phyloP scores from a whole-genome alignment of 148 eudicot genomes.

The Vaccinium myrtillus region DNA sequence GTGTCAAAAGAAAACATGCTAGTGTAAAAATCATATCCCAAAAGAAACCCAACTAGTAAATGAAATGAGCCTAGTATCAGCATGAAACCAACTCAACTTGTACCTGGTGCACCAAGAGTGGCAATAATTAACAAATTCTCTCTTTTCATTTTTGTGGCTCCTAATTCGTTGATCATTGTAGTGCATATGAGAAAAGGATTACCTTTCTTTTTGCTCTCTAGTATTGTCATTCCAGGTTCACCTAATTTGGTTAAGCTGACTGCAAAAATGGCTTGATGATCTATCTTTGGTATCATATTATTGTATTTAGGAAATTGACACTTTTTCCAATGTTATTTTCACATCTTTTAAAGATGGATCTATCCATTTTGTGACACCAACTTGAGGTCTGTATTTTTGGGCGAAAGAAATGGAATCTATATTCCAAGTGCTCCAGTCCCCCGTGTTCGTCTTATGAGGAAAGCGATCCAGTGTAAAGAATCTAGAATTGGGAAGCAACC shows the following conservation, averaged over 20 bases:
- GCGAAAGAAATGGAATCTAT: conserved; percentile 44
- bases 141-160: not conserved
- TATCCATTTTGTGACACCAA: conserved; percentile 32
- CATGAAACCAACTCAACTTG: too few species aligned
- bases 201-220: not conserved
- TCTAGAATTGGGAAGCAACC: conserved; percentile 95
- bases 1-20: too few species aligned
- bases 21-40: too few species aligned
- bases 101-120: not conserved
- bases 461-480: conserved; percentile 72
- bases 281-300: not conserved
- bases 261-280: not conserved
- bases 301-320: not conserved
- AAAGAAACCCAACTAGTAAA: too few species aligned
- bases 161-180: not conserved
- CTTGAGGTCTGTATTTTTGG: conserved; percentile 53
- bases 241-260: not conserved
- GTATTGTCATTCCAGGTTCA: not conserved
- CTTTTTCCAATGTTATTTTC: not conserved
- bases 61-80: too few species aligned
- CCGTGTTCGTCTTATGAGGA: conserved; percentile 44
- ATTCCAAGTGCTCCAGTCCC: conserved; percentile 34
- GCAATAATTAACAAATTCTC: not conserved
- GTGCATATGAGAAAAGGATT: not conserved
- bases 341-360: not conserved